Base-by-base conservation (phyloP, 352 stramenopile genomes). In the Globisporangium heterothallicum region DNA sequence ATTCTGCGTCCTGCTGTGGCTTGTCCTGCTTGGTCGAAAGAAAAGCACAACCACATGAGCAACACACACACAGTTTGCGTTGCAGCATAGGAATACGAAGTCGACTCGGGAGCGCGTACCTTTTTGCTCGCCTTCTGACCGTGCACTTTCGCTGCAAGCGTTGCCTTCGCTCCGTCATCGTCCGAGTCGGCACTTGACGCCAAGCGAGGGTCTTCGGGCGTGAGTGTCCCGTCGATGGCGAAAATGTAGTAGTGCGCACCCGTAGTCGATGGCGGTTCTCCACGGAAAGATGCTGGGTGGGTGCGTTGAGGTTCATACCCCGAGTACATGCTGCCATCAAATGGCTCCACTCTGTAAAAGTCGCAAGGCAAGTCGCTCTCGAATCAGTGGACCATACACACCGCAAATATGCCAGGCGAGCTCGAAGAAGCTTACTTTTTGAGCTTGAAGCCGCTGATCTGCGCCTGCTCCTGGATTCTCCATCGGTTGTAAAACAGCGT, bases 401-500 rank as follows among this genome's bases (percentile, higher is more conserved):
- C n/a, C n/a, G n/a, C n/a, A n/a, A n/a, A n/a, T n/a, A n/a, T n/a
- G n/a, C n/a, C n/a, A n/a, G n/a, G n/a, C n/a, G 6, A 4, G 43
- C 0, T 16, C 43, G 24, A 25, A 26, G 14, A 13, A 13, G 22
- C 41, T 6, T 64, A 89, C 78, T 78, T 57, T 44, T 86, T 80
- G 42, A 84, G 49, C 48, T 78, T 70, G 49, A 89, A 88, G 22
- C 84, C 84, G 46, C 74, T 86, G 22, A 56, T 51, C 18, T 58
- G 56, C 2, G 81, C 84, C 41, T 92, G 81, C 6, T 80, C 76
- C 34, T 86, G 64, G 29, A 94, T 78, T 26, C 83, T 65, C 84
- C 84, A 94, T 38, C 80, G 76, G 53, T 92, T 89, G 68, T 93
- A 93, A 49, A 93, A 95, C 8, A 78, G 53, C 12, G 76, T 93